Percentiles rank a stretch among this genome's conserved stretches.
Evolutionary conservation across 805 yeast genomes (phyloP).

Genomic region (Zygosaccharomyces gambellarensis): DNA sequence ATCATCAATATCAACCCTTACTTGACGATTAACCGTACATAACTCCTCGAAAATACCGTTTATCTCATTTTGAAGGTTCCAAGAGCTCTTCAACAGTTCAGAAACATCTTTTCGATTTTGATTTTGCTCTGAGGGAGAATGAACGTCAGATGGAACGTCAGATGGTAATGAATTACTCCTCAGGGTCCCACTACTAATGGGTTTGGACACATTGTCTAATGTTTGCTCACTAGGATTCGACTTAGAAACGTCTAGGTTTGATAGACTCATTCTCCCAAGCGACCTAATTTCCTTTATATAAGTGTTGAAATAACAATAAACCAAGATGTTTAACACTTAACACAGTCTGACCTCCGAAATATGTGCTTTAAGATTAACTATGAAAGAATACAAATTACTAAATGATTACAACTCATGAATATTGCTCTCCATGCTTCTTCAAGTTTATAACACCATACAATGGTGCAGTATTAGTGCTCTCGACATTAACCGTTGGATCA

Average conservation of each 20-base stretch:
- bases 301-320: neutral
- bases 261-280: neutral
- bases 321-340: neutral
- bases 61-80: slow-evolving; percentile 27
- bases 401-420: slow-evolving; percentile 15
- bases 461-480: slow-evolving; percentile 41
- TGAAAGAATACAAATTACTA: neutral
- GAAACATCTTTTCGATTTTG: neutral
- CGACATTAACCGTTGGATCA: slow-evolving; percentile 33
- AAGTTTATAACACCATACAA: slow-evolving; percentile 46
- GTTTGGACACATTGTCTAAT: neutral
- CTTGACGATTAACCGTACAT: slow-evolving; percentile 21
- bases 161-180: neutral
- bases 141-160: too few species aligned
- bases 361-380: neutral
- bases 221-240: neutral
- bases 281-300: neutral
- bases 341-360: neutral
- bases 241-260: neutral
- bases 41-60: slow-evolving; percentile 17
- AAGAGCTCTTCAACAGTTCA: slow-evolving; percentile 11
- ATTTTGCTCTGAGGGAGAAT: neutral
- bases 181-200: neutral
- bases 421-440: slow-evolving; percentile 57
- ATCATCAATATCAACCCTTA: slow-evolving; percentile 28